phyloP scores from a whole-genome alignment of 2,329 filamentous ascomycete genomes.

The Coniella lustricola region DNA sequence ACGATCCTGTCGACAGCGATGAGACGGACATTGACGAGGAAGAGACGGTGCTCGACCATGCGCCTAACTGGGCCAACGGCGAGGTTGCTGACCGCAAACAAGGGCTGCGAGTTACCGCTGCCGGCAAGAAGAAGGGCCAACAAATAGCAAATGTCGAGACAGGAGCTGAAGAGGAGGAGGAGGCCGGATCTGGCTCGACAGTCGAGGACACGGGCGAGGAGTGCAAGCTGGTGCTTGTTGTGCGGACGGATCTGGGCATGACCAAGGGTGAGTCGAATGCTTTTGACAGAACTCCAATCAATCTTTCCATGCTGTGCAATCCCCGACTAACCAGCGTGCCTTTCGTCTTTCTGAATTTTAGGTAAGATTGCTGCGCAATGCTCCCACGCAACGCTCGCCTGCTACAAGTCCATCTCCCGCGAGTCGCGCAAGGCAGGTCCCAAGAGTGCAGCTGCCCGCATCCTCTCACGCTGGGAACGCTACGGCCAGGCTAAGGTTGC shows the following conservation, averaged over 20 bases:
- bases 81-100: constrained; percentile 52
- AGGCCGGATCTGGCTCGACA: constrained; percentile 20
- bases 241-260: constrained; percentile 93
- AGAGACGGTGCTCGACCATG: constrained; percentile 54
- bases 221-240: constrained; percentile 89
- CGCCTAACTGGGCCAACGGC: constrained; percentile 60
- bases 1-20: constrained; percentile 60
- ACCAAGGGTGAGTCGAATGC: constrained; percentile 66
- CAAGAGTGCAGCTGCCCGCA: constrained; percentile 45
- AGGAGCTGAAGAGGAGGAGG: constrained; percentile 9
- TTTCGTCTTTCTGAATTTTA: constrained; percentile 30
- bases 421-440: constrained; percentile 41
- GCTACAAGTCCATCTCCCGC: constrained; percentile 76
- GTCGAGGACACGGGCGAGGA: constrained; percentile 55
- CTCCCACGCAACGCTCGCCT: constrained; percentile 91
- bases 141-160: constrained; percentile 25
- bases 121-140: constrained; percentile 24
- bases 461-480: constrained; percentile 80
- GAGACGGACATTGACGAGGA: constrained; percentile 61
- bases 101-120: constrained; percentile 37
- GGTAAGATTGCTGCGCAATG: constrained; percentile 97
- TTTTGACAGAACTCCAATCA: too few species aligned
- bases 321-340: too few species aligned
- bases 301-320: too few species aligned
- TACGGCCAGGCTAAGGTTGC: constrained; percentile 90